Conservation (phyloP, 768 basidiomycete genomes). For the Rhodosporidiobolus odoratus region DNA sequence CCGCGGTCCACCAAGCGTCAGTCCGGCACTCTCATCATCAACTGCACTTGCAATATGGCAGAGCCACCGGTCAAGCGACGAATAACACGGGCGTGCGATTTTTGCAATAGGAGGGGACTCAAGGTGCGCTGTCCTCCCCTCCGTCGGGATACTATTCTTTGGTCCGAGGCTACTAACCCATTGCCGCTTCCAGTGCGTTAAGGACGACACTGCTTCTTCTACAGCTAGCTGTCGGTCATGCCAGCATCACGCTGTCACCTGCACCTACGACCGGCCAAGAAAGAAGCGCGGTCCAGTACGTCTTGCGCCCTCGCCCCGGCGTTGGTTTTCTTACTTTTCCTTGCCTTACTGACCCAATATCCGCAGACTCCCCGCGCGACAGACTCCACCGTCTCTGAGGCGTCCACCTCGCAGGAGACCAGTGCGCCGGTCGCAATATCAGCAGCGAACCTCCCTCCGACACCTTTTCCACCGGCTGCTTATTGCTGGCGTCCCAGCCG, state of each 20-base stretch:
- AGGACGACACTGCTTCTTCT: background rate
- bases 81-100: background rate
- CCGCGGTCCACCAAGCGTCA: too few species aligned
- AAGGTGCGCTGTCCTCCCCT: background rate
- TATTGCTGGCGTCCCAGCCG: background rate
- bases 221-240: background rate
- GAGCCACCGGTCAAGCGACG: background rate
- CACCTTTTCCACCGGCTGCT: background rate
- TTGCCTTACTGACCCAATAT: background rate
- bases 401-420: background rate
- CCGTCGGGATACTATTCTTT: background rate
- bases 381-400: background rate
- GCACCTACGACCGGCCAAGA: background rate
- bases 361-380: background rate
- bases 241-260: background rate
- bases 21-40: too few species aligned
- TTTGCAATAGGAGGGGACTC: background rate
- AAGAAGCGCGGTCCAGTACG: constrained; percentile 3
- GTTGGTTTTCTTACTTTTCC: background rate
- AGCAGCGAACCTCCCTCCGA: background rate
- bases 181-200: background rate
- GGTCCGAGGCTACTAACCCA: background rate
- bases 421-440: background rate
- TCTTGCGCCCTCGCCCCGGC: background rate
- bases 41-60: too few species aligned